These are phyloP conservation scores for Hibiscus tridactylites DNA, from an alignment of 345 rosid species.

Conservation along the genomic window DNA sequence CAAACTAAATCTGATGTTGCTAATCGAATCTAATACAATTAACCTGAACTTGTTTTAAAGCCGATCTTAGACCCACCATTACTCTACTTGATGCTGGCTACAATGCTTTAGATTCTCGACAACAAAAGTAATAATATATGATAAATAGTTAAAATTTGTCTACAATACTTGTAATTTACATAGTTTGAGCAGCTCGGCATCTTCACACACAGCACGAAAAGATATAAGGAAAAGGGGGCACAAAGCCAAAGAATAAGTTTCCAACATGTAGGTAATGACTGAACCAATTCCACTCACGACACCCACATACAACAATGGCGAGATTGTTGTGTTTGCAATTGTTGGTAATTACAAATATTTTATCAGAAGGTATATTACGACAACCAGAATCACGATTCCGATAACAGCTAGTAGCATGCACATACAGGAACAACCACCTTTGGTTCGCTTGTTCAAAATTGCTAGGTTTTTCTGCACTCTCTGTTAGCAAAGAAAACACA, in stretches of 20 bases:
- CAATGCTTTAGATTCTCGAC: neutral
- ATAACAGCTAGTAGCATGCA: neutral
- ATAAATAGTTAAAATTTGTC: neutral
- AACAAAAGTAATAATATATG: neutral
- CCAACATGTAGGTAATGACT: neutral
- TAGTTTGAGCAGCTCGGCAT: neutral
- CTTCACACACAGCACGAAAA: neutral
- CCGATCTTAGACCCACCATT: no score
- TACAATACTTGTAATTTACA: neutral
- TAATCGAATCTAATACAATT: no score
- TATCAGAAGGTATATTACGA: neutral
- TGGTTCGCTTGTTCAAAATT: neutral
- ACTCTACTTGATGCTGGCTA: neutral
- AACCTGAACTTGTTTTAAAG: no score
- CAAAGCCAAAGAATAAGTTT: neutral
- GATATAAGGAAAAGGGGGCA: neutral
- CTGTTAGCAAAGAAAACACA: neutral
- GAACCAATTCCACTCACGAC: neutral
- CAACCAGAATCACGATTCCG: neutral
- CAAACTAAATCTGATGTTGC: no score
- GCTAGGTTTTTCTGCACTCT: neutral
- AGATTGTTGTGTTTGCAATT: neutral
- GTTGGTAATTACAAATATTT: neutral
- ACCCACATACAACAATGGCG: neutral
- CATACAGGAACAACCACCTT: neutral